These are phyloP conservation scores for Septoria petroselini DNA, from an alignment of 2,329 filamentous ascomycete species.

Conservation along the genomic window DNA sequence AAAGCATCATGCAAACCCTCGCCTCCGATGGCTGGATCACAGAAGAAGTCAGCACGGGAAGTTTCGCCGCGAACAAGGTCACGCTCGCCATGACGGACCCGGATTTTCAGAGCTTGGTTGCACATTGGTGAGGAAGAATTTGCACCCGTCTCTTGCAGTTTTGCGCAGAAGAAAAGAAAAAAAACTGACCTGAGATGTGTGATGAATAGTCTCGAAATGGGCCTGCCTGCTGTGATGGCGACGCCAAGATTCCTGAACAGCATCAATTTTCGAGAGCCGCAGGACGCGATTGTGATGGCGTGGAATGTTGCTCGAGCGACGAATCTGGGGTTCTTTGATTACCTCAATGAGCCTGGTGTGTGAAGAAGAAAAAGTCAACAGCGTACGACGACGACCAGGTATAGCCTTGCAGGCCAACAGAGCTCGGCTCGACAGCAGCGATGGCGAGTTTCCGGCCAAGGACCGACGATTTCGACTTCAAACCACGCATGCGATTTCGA, in stretches of 20 bases:
- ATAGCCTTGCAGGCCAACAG: too few relatives aligned
- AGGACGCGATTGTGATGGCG: background rate
- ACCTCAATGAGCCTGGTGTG: background rate
- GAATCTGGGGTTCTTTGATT: slow-evolving; percentile 2
- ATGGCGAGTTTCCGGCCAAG: too few relatives aligned
- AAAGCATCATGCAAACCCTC: slow-evolving; percentile 1
- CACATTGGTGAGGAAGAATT: background rate
- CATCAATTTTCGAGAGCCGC: slow-evolving; percentile 4
- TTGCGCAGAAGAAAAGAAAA: too few relatives aligned
- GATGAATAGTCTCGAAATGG: slow-evolving; percentile 11
- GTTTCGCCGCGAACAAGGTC: slow-evolving; percentile 8
- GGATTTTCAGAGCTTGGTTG: slow-evolving; percentile 5
- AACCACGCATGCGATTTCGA: too few relatives aligned
- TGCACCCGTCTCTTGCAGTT: background rate
- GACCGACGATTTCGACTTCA: too few relatives aligned
- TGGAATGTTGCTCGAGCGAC: slow-evolving; percentile 5
- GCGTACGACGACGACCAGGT: too few relatives aligned
- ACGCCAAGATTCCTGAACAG: slow-evolving; percentile 7
- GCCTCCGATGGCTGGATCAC: slow-evolving; percentile 7
- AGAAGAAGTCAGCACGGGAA: background rate
- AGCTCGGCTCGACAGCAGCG: too few relatives aligned
- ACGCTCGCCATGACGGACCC: slow-evolving; percentile 9
- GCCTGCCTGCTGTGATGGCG: slow-evolving; percentile 1
- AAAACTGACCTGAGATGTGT: too few relatives aligned
- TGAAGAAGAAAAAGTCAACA: too few relatives aligned